A percentile compares a stretch with the other conserved stretches of the same genome.
Conservation (phyloP, 352 stramenopile genomes). For the Blastocystis sp. region DNA sequence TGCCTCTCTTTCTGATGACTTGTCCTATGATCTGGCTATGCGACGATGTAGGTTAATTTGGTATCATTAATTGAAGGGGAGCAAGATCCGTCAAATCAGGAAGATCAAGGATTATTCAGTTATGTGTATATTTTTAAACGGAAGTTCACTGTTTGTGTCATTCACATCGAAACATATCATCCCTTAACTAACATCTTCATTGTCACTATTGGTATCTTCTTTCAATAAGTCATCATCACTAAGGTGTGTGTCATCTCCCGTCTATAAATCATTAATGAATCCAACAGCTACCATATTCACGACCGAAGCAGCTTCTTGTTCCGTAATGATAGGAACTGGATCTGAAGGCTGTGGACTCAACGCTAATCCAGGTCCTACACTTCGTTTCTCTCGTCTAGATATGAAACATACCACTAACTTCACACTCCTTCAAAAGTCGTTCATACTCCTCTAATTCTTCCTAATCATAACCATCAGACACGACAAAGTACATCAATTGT, state of each 20-base stretch:
- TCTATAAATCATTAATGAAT: background rate
- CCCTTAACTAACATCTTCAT: background rate
- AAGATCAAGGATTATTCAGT: constrained; percentile 10
- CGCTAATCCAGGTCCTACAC: background rate
- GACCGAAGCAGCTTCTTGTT: background rate
- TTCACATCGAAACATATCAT: background rate
- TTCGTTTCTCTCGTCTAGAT: background rate
- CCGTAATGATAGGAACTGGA: constrained; percentile 7
- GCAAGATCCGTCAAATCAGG: background rate
- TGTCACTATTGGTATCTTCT: constrained; percentile 5
- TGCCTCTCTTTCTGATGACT: background rate
- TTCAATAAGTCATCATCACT: constrained; percentile 37
- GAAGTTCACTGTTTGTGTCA: constrained; percentile 1
- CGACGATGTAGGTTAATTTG: background rate
- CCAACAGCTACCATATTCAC: background rate
- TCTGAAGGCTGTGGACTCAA: background rate
- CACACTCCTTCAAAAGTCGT: constrained; percentile 30
- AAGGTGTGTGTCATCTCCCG: background rate
- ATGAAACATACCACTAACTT: background rate
- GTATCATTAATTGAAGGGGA: background rate
- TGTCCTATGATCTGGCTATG: constrained; percentile 21
- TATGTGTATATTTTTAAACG: constrained; percentile 44
- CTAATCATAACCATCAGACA: background rate
- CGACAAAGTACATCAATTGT: constrained; percentile 29
- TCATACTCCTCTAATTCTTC: constrained; percentile 48